Conservation (phyloP, 2,329 filamentous ascomycete genomes). For the Diplocarpon rosae region DNA sequence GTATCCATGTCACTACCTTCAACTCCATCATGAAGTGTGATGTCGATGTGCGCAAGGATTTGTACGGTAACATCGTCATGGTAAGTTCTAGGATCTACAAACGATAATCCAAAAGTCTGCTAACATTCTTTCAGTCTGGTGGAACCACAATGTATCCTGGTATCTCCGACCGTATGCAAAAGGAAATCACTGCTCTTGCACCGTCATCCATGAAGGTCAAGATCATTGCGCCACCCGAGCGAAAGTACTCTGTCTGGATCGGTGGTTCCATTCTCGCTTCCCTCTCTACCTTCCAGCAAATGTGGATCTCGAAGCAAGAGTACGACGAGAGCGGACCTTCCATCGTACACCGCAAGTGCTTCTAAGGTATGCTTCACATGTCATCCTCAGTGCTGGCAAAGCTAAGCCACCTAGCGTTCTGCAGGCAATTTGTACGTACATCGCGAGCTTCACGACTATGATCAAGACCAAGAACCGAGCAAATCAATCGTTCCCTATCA, state of each 20-base stretch:
- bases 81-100: slow-evolving; percentile 44
- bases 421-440: slow-evolving; percentile 23
- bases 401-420: slow-evolving; percentile 10
- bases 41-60: slow-evolving; percentile 99
- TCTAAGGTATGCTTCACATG: slow-evolving; percentile 60
- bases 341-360: slow-evolving; percentile 99
- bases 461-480: slow-evolving; percentile 23
- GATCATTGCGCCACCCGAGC: slow-evolving; percentile 99
- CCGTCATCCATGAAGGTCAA: slow-evolving; percentile 99
- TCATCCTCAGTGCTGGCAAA: not conserved
- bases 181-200: slow-evolving; percentile 99
- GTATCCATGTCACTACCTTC: slow-evolving; percentile 99
- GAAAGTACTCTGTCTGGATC: slow-evolving; percentile 99
- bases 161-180: slow-evolving; percentile 99
- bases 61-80: slow-evolving; percentile 99
- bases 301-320: slow-evolving; percentile 99
- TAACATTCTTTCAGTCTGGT: slow-evolving; percentile 61
- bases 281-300: slow-evolving; percentile 99
- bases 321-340: slow-evolving; percentile 99
- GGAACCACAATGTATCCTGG: slow-evolving; percentile 99
- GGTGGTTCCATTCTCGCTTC: slow-evolving; percentile 99
- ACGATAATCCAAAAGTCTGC: slow-evolving; percentile 1
- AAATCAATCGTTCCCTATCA: slow-evolving; percentile 17
- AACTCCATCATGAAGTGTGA: slow-evolving; percentile 99
- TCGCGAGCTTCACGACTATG: slow-evolving; percentile 28